These are phyloP conservation scores for Colletotrichum sojae DNA, from an alignment of 2,329 filamentous ascomycete species.

Conservation along the genomic window DNA sequence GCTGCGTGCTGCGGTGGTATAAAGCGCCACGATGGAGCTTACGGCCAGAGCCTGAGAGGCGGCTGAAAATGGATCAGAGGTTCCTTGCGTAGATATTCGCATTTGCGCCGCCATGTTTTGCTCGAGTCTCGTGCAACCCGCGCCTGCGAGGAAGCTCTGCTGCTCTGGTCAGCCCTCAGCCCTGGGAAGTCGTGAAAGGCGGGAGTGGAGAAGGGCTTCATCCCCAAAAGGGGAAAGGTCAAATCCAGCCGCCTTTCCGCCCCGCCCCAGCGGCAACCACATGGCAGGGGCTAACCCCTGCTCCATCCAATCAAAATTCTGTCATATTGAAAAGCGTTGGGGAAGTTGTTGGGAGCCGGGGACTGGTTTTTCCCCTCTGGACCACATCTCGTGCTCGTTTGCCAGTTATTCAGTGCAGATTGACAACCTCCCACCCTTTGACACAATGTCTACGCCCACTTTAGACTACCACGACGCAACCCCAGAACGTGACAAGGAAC, in stretches of 20 bases:
- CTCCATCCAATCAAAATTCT: conserved; percentile 29
- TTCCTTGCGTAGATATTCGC: too few relatives aligned
- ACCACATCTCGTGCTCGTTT: conserved; percentile 35
- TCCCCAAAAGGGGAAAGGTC: conserved; percentile 13
- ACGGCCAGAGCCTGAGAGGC: neutral
- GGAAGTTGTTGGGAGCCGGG: conserved; percentile 40
- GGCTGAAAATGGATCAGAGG: neutral
- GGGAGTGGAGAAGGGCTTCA: neutral
- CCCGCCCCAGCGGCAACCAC: conserved; percentile 34
- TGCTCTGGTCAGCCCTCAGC: conserved; percentile 12
- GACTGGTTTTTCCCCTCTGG: conserved; percentile 25
- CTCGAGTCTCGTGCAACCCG: neutral
- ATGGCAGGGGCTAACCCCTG: conserved; percentile 32
- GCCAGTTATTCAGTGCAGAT: conserved; percentile 38
- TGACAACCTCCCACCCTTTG: conserved; percentile 34
- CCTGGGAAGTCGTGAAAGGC: conserved; percentile 19
- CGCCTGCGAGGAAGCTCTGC: conserved; percentile 5
- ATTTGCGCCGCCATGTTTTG: neutral
- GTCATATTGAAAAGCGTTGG: conserved; percentile 40
- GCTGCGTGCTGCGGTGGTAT: neutral
- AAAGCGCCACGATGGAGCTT: conserved; percentile 10
- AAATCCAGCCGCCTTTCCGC: conserved; percentile 35
- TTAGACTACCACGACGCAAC: neutral
- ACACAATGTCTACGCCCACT: neutral
- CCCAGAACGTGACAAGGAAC: conserved; percentile 24